Conservation (phyloP, 371 early-diverging fungal genomes). For the Syncephalastrum racemosum region DNA sequence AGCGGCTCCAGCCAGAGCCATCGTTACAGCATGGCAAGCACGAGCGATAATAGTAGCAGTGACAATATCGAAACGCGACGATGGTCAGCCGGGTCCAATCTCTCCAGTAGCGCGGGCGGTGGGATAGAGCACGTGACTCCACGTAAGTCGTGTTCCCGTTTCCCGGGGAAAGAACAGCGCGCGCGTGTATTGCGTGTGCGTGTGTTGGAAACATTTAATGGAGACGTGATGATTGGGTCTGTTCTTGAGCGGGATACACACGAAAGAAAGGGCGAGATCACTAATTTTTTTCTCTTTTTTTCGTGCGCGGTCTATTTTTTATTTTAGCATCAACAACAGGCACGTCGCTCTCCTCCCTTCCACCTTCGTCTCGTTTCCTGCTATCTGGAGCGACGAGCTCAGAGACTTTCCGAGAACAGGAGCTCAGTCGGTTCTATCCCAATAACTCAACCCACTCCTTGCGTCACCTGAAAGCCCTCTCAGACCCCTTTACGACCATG, state of each 20-base stretch:
- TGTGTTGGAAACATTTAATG: neutral
- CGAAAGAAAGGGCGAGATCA: constrained; percentile 6
- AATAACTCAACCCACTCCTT: constrained; percentile 9
- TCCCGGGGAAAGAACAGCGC: neutral
- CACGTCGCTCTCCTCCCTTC: constrained; percentile 23
- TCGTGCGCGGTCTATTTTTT: constrained; percentile 8
- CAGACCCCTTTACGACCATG: constrained; percentile 26
- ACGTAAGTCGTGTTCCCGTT: constrained; percentile 19
- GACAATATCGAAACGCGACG: constrained; percentile 21
- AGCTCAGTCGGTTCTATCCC: constrained; percentile 34
- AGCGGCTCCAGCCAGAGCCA: constrained; percentile 29
- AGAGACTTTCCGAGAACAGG: constrained; percentile 31
- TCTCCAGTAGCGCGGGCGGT: neutral
- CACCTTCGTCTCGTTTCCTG: constrained; percentile 34
- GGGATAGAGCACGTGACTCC: constrained; percentile 20
- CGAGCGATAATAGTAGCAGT: constrained; percentile 15
- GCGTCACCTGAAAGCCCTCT: constrained; percentile 28
- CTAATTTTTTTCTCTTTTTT: constrained; percentile 9
- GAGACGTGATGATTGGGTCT: constrained; percentile 10
- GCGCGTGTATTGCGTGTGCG: no score
- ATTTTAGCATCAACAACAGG: constrained; percentile 17
- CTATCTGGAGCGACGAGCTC: constrained; percentile 35
- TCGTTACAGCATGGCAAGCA: constrained; percentile 32
- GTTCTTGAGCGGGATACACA: constrained; percentile 13
- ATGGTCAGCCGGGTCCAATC: constrained; percentile 22